Evolutionary conservation across 78 protist species (phyloP).

Genomic region (Polysphondylium violaceum): DNA sequence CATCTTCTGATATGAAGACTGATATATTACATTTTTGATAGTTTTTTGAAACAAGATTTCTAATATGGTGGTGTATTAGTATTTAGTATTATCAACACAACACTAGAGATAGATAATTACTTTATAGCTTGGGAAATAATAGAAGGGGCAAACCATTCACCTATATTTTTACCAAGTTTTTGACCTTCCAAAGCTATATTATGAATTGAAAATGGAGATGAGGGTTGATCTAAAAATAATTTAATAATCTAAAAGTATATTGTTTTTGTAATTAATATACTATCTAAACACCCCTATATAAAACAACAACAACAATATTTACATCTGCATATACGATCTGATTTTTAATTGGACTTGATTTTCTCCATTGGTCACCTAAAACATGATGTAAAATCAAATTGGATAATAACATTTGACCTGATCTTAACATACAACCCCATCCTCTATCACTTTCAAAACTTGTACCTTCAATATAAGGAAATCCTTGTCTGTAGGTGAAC

Average conservation of each 20-base stretch:
- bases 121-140: conserved; percentile 59
- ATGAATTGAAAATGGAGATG: conserved; percentile 85
- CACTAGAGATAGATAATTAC: no score
- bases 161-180: conserved; percentile 71
- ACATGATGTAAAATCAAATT: conserved; percentile 22
- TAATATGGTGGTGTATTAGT: conserved; percentile 19
- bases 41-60: conserved; percentile 9
- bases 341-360: neutral
- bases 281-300: neutral
- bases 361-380: conserved; percentile 45
- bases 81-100: neutral
- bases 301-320: neutral
- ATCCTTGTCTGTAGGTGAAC: conserved; percentile 73
- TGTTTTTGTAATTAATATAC: neutral
- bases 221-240: conserved; percentile 77
- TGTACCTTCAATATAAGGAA: conserved; percentile 63
- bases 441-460: conserved; percentile 71
- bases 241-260: conserved; percentile 3
- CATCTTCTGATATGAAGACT: conserved; percentile 72
- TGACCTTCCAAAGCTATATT: conserved; percentile 75
- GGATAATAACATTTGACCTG: conserved; percentile 77
- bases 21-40: conserved; percentile 56
- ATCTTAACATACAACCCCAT: conserved; percentile 84
- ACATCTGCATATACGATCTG: conserved; percentile 11
- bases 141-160: conserved; percentile 91